phyloP scores from a whole-genome alignment of 176 grass and related monocot species.

The Elymus sibiricus region DNA sequence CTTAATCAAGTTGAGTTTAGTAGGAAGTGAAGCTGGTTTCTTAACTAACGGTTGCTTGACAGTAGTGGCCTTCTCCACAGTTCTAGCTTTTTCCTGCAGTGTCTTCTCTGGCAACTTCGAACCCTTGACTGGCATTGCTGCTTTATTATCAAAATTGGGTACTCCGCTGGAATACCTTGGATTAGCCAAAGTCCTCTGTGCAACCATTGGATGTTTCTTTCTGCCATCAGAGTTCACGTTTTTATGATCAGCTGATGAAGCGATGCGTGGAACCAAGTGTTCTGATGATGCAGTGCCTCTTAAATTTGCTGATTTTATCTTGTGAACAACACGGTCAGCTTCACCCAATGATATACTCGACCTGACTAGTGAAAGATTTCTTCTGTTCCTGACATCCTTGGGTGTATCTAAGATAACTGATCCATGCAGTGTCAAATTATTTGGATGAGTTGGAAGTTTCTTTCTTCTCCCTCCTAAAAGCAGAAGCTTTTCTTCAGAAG shows the following conservation, averaged over 20 bases:
- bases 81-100: conserved; percentile 24
- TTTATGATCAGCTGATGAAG: conserved; percentile 31
- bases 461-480: conserved; percentile 46
- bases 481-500: conserved; percentile 33
- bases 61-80: conserved; percentile 27
- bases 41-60: conserved; percentile 29
- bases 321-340: conserved; percentile 19
- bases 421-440: conserved; percentile 33
- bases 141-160: conserved; percentile 30
- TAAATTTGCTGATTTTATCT: conserved; percentile 13
- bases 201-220: conserved; percentile 35
- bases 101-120: conserved; percentile 32
- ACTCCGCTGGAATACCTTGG: conserved; percentile 20
- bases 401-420: conserved; percentile 43
- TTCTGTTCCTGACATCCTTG: conserved; percentile 22
- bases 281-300: conserved; percentile 44
- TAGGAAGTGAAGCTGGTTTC: conserved; percentile 29
- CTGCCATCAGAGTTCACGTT: conserved; percentile 7
- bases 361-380: conserved; percentile 26
- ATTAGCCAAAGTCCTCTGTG: conserved; percentile 35
- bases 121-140: conserved; percentile 15
- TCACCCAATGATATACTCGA: conserved; percentile 34
- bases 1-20: conserved; percentile 35
- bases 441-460: conserved; percentile 40
- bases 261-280: conserved; percentile 17